Base-by-base conservation (phyloP, 106 monocot species). In the Ottelia alismoides region DNA sequence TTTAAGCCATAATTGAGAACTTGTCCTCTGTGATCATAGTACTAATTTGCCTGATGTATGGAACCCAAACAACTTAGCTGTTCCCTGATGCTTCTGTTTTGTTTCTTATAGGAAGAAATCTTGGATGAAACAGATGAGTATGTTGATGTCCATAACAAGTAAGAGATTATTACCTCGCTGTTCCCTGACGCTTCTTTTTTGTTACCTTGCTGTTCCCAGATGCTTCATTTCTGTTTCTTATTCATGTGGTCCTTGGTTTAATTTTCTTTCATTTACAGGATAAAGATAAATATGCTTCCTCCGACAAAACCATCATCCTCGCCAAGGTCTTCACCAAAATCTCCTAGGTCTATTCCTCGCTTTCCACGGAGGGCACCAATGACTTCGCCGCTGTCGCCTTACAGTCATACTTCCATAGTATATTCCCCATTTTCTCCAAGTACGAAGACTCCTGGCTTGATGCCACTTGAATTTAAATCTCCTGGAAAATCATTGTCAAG, bases 51-150 rank as follows among this genome's bases (percentile, higher is more conserved):
- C n/a, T n/a, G n/a, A n/a, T n/a, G n/a, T n/a, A n/a, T n/a, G n/a
- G n/a, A n/a, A n/a, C n/a, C n/a, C n/a, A n/a, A n/a, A n/a, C n/a
- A n/a, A n/a, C n/a, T n/a, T n/a, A n/a, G n/a, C n/a, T n/a, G n/a
- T n/a, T n/a, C n/a, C n/a, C n/a, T 45, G 60, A 30, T 35, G 40
- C 21, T 23, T 21, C 25, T 31, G 23, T 45, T 44, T 59, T 59
- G 17, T n/a, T 47, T 25, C 31, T 16, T 61, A 3, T 30, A 63
- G 63, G 63, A 63, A 52, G 63, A 63, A 63, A 63, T 63, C 40
- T 52, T 63, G 63, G 63, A 63, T 52, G 63, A 63, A 43, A 63
- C 63, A 53, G 63, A 63, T 44, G 63, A 63, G 63, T 63, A 63
- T 35, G 63, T 63, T 35, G 63, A 63, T 43, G 63, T 63, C 20